Evolutionary conservation across 108 stramenopile genomes (phyloP).

Genomic region (Pseudonitzschia pungens): DNA sequence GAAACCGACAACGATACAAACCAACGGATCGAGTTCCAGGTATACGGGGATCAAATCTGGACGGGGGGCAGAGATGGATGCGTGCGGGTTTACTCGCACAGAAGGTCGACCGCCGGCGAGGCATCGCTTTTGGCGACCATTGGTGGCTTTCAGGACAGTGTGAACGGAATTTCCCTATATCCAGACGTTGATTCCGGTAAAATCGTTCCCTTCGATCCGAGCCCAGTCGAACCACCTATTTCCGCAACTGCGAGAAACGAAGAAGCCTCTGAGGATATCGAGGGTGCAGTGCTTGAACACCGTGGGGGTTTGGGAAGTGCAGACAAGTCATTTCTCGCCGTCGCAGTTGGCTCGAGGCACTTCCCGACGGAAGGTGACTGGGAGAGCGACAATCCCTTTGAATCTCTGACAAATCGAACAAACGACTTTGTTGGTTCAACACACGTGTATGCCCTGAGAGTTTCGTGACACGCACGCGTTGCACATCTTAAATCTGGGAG

Average conservation of each 20-base stretch:
- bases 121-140: conserved; percentile 21
- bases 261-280: not conserved
- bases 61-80: conserved; percentile 55
- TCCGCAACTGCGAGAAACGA: not conserved
- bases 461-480: not conserved
- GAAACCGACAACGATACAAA: conserved; percentile 70
- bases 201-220: not conserved
- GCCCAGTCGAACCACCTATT: not conserved
- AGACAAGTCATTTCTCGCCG: conserved; percentile 50
- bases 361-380: conserved; percentile 49
- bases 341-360: conserved; percentile 55
- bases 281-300: not conserved
- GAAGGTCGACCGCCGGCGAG: not conserved
- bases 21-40: conserved; percentile 73
- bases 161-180: conserved; percentile 68
- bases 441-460: not conserved
- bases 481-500: not conserved
- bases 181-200: conserved; percentile 8
- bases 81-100: conserved; percentile 48
- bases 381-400: conserved; percentile 30
- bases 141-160: conserved; percentile 45
- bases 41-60: conserved; percentile 49
- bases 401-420: not conserved
- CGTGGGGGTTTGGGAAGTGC: not conserved
- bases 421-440: conserved; percentile 6